Evolutionary conservation across 139 green algal species (phyloP).

Genomic region (Marvania coccoides): DNA sequence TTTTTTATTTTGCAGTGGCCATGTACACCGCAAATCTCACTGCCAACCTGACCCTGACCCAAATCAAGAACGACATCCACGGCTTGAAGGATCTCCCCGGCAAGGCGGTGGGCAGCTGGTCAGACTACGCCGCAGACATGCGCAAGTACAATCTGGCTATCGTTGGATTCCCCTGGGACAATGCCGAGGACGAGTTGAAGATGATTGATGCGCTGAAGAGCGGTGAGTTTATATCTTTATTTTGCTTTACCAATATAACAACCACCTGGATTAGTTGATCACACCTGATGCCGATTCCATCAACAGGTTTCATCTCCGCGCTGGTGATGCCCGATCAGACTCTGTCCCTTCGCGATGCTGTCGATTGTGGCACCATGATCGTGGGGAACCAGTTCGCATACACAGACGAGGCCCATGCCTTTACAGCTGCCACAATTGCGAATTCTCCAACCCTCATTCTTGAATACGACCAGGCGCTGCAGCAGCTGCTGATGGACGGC

Average conservation of each 20-base stretch:
- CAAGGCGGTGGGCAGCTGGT: neutral
- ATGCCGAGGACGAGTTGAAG: neutral
- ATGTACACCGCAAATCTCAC: constrained; percentile 7
- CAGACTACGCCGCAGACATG: neutral
- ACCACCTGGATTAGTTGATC: too few species aligned
- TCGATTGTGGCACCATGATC: neutral
- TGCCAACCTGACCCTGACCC: constrained; percentile 3
- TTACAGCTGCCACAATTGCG: too few species aligned
- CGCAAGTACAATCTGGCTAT: neutral
- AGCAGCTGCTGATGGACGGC: too few species aligned
- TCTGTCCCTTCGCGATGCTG: neutral
- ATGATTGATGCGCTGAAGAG: neutral
- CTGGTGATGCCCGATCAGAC: neutral
- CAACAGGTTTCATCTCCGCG: too few species aligned
- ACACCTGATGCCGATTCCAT: too few species aligned
- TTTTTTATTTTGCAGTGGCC: neutral
- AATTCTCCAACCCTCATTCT: too few species aligned
- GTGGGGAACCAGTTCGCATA: neutral
- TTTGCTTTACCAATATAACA: too few species aligned
- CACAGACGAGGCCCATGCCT: too few species aligned
- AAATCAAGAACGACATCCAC: neutral
- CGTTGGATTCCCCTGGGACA: neutral
- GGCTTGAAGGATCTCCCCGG: neutral
- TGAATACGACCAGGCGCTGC: too few species aligned
- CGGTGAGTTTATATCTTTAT: neutral